A percentile compares a stretch with the other conserved stretches of the same genome.
These are phyloP conservation scores for Kandelia obovata DNA, from an alignment of 345 rosid species.

Conservation along the genomic window DNA sequence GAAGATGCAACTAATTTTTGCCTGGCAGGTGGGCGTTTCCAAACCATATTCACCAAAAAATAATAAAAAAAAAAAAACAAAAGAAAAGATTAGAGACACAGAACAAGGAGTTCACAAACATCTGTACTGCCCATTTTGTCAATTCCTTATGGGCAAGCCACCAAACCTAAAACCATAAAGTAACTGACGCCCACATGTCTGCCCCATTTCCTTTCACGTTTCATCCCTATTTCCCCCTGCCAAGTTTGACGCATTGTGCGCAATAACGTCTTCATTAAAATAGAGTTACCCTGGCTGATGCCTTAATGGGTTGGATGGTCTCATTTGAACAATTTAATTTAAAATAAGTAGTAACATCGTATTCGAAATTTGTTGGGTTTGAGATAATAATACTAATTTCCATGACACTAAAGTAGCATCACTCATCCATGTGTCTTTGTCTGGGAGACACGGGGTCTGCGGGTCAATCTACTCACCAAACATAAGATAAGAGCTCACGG, in stretches of 20 bases:
- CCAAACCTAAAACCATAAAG: slow-evolving; percentile 23
- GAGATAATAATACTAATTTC: not conserved
- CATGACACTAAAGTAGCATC: not conserved
- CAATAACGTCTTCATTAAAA: not conserved
- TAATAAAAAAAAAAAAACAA: not conserved
- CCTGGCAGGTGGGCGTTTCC: slow-evolving; percentile 48
- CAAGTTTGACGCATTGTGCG: slow-evolving; percentile 1
- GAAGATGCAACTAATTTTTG: slow-evolving; percentile 61
- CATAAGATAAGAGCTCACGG: no score
- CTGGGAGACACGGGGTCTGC: no score
- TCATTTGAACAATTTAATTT: slow-evolving; percentile 18
- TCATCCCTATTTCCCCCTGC: not conserved
- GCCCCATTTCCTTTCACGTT: not conserved
- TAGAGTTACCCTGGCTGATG: not conserved
- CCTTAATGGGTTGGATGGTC: slow-evolving; percentile 25
- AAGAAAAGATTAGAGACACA: not conserved
- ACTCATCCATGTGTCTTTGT: no score
- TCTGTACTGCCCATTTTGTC: no score
- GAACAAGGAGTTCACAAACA: no score
- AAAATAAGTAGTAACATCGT: not conserved
- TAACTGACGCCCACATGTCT: slow-evolving; percentile 5
- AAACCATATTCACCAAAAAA: slow-evolving; percentile 29
- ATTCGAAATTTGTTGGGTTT: not conserved
- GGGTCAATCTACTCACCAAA: not conserved
- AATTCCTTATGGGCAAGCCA: slow-evolving; percentile 23